A percentile compares a stretch with the other conserved stretches of the same genome.
Evolutionary conservation across 108 stramenopile genomes (phyloP).

Genomic region (Nitzschia sp.): DNA sequence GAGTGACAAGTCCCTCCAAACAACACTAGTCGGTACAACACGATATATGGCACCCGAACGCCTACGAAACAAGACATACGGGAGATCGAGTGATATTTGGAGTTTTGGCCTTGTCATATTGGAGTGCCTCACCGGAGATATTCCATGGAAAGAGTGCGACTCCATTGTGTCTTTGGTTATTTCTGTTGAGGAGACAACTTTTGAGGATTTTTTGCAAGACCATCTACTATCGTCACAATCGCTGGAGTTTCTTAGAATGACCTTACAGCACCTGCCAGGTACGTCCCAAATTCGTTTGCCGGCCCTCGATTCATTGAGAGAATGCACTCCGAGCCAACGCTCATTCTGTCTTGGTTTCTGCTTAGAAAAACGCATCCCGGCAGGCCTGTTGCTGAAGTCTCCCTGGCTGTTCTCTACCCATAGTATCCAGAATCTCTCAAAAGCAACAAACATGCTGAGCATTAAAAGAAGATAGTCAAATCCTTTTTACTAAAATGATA

Average conservation of each 20-base stretch:
- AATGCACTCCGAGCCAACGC: too few relatives aligned
- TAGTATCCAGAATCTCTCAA: background rate
- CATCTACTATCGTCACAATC: conserved; percentile 4
- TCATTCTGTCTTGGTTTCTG: background rate
- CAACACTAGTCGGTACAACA: conserved; percentile 87
- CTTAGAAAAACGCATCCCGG: conserved; percentile 69
- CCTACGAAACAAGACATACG: conserved; percentile 72
- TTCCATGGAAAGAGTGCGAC: conserved; percentile 54
- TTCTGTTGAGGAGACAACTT: conserved; percentile 59
- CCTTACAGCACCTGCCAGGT: conserved; percentile 45
- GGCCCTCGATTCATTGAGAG: too few relatives aligned
- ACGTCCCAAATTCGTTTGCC: conserved; percentile 22
- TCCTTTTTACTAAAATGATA: too few relatives aligned
- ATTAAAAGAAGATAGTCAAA: too few relatives aligned
- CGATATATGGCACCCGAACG: conserved; percentile 92
- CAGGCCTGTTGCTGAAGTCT: conserved; percentile 52
- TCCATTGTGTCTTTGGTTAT: conserved; percentile 60
- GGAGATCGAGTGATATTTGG: conserved; percentile 85
- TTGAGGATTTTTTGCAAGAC: conserved; percentile 38
- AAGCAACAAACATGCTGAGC: conserved; percentile 3
- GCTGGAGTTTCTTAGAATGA: conserved; percentile 46
- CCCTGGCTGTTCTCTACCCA: conserved; percentile 57
- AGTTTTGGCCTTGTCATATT: conserved; percentile 83
- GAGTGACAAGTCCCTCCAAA: conserved; percentile 50
- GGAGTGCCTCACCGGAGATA: conserved; percentile 60